A percentile compares a stretch with the other conserved stretches of the same genome.
Conservation (phyloP, 768 basidiomycete genomes). For the Hypsizygus marmoreus region DNA sequence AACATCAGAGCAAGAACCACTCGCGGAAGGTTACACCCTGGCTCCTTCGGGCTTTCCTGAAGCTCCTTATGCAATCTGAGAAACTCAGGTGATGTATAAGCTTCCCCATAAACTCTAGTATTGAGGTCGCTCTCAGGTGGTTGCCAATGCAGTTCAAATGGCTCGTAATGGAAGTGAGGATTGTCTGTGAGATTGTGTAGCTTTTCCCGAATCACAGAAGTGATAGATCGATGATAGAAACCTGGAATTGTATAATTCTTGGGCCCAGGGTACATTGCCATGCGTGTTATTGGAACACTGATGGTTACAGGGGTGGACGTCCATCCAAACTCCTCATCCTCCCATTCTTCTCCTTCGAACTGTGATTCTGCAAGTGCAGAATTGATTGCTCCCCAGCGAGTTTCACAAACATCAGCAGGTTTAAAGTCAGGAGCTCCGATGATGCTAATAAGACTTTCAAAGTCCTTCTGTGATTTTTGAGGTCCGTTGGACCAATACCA, state of each 20-base stretch:
- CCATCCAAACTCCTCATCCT: conserved; percentile 22
- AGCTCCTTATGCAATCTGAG: conserved; percentile 8
- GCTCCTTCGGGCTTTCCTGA: conserved; percentile 1
- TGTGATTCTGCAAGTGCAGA: conserved; percentile 1
- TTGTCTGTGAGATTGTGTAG: background rate
- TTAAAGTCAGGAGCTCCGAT: conserved; percentile 1
- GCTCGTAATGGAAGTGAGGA: conserved; percentile 18
- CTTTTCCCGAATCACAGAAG: conserved; percentile 17
- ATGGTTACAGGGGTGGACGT: conserved; percentile 8
- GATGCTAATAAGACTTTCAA: conserved; percentile 12
- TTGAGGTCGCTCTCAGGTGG: background rate
- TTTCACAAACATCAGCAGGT: conserved; percentile 10
- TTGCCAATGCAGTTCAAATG: conserved; percentile 20
- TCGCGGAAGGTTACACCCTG: conserved; percentile 13
- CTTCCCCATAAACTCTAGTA: conserved; percentile 16
- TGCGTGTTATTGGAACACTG: conserved; percentile 3
- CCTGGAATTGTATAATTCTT: background rate
- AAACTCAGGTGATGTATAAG: conserved; percentile 19
- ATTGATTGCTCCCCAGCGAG: conserved; percentile 13
- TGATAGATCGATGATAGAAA: conserved; percentile 20
- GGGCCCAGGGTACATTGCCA: background rate
- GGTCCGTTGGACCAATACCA: conserved; percentile 11
- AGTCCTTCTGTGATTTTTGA: conserved; percentile 6
- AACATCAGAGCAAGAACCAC: conserved; percentile 24
- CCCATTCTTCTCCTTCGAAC: background rate